These are phyloP conservation scores for Madurella fahalii DNA, from an alignment of 2,329 filamentous ascomycete genomes.

Conservation along the genomic window DNA sequence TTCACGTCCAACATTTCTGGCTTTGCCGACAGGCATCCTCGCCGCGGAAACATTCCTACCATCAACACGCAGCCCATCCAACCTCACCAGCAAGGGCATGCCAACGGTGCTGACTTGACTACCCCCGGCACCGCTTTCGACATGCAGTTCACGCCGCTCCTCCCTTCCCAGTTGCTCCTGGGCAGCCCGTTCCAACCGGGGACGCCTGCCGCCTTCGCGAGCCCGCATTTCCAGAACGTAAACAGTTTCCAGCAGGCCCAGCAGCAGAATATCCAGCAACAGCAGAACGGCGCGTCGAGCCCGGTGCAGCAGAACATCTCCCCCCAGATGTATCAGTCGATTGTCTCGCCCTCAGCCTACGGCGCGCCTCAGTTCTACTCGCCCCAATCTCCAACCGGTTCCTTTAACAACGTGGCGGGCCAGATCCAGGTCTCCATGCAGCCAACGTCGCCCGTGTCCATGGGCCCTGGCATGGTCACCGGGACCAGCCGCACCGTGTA, in stretches of 20 bases:
- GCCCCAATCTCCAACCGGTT: slow-evolving; percentile 80
- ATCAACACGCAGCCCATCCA: slow-evolving; percentile 80
- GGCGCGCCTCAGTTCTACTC: slow-evolving; percentile 77
- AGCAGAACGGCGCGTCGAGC: slow-evolving; percentile 63
- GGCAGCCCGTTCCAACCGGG: slow-evolving; percentile 96
- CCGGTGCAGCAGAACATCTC: slow-evolving; percentile 75
- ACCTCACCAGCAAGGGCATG: slow-evolving; percentile 37
- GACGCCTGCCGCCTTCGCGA: slow-evolving; percentile 83
- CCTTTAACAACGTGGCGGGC: slow-evolving; percentile 57
- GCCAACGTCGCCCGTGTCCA: slow-evolving; percentile 70
- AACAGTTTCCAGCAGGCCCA: slow-evolving; percentile 66
- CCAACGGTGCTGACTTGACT: slow-evolving; percentile 67
- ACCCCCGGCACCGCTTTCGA: slow-evolving; percentile 88
- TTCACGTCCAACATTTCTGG: slow-evolving; percentile 83
- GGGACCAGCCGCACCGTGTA: slow-evolving; percentile 96
- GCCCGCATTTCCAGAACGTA: slow-evolving; percentile 85
- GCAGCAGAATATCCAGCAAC: slow-evolving; percentile 50
- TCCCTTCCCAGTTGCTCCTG: slow-evolving; percentile 89
- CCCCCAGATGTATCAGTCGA: slow-evolving; percentile 75
- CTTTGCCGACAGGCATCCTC: slow-evolving; percentile 82
- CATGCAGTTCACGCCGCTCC: slow-evolving; percentile 96
- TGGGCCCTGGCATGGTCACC: slow-evolving; percentile 75
- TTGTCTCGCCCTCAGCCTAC: slow-evolving; percentile 82
- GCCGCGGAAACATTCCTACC: slow-evolving; percentile 79
- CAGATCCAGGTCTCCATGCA: slow-evolving; percentile 55